Evolutionary conservation across 108 stramenopile genomes (phyloP), one percentile per base, ranked within the genome.

Genomic region (Cyclotella sp.): DNA sequence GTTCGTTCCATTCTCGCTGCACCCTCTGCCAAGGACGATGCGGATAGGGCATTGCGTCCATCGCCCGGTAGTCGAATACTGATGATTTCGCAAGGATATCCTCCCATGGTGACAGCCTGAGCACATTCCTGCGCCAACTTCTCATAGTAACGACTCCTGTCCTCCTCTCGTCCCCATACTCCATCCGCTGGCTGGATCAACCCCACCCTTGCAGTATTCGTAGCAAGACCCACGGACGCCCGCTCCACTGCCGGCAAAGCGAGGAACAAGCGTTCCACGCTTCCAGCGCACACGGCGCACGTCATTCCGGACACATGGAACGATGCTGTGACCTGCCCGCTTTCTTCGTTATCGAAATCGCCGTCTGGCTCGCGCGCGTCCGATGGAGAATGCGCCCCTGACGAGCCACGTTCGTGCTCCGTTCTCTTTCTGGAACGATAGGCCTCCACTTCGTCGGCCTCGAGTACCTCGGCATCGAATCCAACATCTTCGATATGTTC

Each of bases 281-380:
- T 81, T 34, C 87, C 86, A 19, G 85, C 68, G 55, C 91, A 91
- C 49, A 91, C 89, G 13, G 91, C 91, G 63, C 91, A 91, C 42
- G 73, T 79, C 91, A 91, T 91, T 3, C 91, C 91, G 6, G 63
- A 53, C 12, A 91, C 84, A 44, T 86, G 84, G 34, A 90, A 77
- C 9, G 75, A 54, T 0, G 86, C 78, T 11, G 55, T 82, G 30
- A 51, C 69, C 0, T 55, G n/a, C 47, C 19, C 29, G 10, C 34
- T n/a, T 75, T 30, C 24, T 49, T 60, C 30, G 34, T 67, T 59
- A 19, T 30, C 42, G 39, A 49, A 72, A 30, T 30, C 28, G 27
- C 39, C 51, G 26, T 29, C 45, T 16, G 1, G 8, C 21, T 24
- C 16, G 21, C 22, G 45, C 19, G 68, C 3, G 22, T 53, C 51